Percentiles rank a stretch among this genome's conserved stretches.
These are phyloP conservation scores for Cryptococcus sp. DNA, from an alignment of 1,284 basidiomycete species.

Conservation along the genomic window DNA sequence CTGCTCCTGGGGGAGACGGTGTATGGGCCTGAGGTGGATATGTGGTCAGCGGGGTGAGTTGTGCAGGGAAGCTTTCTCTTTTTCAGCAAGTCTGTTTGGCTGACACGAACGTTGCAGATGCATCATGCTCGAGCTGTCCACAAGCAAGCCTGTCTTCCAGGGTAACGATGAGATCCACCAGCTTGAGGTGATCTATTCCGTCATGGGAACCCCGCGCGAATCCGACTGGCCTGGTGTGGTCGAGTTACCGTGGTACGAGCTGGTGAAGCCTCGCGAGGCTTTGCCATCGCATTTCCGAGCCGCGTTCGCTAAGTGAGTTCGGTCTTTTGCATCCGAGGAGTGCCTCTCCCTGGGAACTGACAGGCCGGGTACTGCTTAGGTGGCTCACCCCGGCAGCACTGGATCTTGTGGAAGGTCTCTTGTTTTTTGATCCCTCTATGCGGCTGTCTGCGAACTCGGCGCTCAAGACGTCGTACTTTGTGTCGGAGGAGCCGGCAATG, in stretches of 20 bases:
- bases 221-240: conserved; percentile 78
- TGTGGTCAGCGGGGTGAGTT: conserved; percentile 98
- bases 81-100: no score
- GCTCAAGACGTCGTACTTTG: conserved; percentile 77
- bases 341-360: no score
- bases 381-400: conserved; percentile 79
- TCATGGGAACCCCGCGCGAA: conserved; percentile 84
- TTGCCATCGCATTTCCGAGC: conserved; percentile 71
- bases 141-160: conserved; percentile 93
- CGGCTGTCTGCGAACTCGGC: conserved; percentile 76
- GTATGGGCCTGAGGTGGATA: conserved; percentile 98
- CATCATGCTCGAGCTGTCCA: conserved; percentile 97
- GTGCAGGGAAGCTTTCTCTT: no score
- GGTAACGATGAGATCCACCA: conserved; percentile 97
- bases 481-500: conserved; percentile 67
- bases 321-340: neutral
- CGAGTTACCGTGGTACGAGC: conserved; percentile 93
- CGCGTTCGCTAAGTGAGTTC: neutral
- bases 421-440: conserved; percentile 76
- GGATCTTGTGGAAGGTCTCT: conserved; percentile 74
- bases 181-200: conserved; percentile 83
- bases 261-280: conserved; percentile 75
- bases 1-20: conserved; percentile 91
- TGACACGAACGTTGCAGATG: conserved; percentile 59
- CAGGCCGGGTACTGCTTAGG: conserved; percentile 48